These are phyloP conservation scores for Rhynchospora pubera DNA, from an alignment of 176 grass and related monocot genomes.

Conservation along the genomic window DNA sequence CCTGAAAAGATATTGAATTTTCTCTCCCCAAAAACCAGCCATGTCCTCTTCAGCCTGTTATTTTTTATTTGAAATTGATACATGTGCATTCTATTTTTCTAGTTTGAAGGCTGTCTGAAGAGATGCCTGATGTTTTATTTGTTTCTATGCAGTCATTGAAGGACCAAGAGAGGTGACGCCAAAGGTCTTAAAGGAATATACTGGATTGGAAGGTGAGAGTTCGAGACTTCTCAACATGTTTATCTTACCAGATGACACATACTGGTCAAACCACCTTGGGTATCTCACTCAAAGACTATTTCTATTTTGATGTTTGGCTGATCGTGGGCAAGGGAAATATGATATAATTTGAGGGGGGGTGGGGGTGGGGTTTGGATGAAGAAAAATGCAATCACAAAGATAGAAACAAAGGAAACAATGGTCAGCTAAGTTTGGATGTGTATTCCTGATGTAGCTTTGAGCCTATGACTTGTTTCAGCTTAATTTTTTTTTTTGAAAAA, in stretches of 20 bases:
- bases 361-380: no score
- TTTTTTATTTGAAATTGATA: not conserved
- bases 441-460: no score
- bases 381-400: not conserved
- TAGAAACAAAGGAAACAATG: not conserved
- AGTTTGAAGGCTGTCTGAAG: not conserved
- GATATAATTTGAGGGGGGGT: no score
- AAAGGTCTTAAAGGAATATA: slow-evolving; percentile 66
- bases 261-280: not conserved
- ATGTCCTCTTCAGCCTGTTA: not conserved
- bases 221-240: not conserved
- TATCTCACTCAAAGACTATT: no score
- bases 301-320: no score
- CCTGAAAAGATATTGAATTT: no score
- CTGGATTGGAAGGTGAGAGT: slow-evolving; percentile 72
- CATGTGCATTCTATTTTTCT: not conserved
- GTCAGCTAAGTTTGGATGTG: no score
- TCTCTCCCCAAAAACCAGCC: not conserved
- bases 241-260: not conserved
- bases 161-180: slow-evolving; percentile 86
- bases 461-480: not conserved
- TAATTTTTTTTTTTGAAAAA: no score
- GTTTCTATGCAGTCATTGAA: slow-evolving; percentile 53
- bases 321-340: no score
- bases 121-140: slow-evolving; percentile 9